A percentile compares a stretch with the other conserved stretches of the same genome.
phyloP scores from a whole-genome alignment of 2,329 filamentous ascomycete species.

The Penicillium occitanis region DNA sequence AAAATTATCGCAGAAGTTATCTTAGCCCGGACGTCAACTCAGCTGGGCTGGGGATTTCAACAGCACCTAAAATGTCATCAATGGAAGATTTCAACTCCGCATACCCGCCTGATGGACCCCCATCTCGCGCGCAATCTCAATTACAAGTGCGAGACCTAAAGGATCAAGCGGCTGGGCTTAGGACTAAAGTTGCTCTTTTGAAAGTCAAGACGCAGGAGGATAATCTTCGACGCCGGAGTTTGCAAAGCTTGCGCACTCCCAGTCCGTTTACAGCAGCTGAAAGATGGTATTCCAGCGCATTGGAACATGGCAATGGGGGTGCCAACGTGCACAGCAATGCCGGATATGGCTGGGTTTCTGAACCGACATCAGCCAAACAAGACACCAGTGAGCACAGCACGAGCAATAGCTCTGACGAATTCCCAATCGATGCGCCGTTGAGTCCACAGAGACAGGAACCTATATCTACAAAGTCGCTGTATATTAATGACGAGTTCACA shows the following conservation, averaged over 20 bases:
- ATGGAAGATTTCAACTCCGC: conserved; percentile 38
- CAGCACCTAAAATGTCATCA: conserved; percentile 28
- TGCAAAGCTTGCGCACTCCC: conserved; percentile 71
- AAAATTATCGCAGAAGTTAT: conserved; percentile 36
- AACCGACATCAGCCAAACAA: conserved; percentile 27
- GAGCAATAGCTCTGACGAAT: conserved; percentile 6
- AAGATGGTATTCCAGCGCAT: conserved; percentile 51
- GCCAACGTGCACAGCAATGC: conserved; percentile 38
- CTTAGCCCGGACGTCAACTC: conserved; percentile 3
- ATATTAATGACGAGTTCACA: conserved; percentile 25
- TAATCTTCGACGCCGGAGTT: conserved; percentile 71
- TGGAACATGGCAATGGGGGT: conserved; percentile 37
- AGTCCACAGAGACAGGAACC: not conserved
- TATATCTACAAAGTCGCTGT: not conserved
- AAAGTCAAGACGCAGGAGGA: conserved; percentile 78
- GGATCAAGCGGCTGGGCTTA: conserved; percentile 81
- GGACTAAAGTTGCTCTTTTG: conserved; percentile 77
- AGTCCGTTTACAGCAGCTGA: conserved; percentile 78
- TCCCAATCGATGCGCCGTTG: conserved; percentile 8
- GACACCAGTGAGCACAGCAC: conserved; percentile 11
- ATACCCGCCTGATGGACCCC: conserved; percentile 43
- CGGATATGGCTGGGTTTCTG: conserved; percentile 37
- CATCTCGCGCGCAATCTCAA: conserved; percentile 69
- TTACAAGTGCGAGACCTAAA: conserved; percentile 72
- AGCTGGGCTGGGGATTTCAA: conserved; percentile 29